Evolutionary conservation across 1,284 basidiomycete genomes (phyloP).

Genomic region (Cryptococcus sp.): DNA sequence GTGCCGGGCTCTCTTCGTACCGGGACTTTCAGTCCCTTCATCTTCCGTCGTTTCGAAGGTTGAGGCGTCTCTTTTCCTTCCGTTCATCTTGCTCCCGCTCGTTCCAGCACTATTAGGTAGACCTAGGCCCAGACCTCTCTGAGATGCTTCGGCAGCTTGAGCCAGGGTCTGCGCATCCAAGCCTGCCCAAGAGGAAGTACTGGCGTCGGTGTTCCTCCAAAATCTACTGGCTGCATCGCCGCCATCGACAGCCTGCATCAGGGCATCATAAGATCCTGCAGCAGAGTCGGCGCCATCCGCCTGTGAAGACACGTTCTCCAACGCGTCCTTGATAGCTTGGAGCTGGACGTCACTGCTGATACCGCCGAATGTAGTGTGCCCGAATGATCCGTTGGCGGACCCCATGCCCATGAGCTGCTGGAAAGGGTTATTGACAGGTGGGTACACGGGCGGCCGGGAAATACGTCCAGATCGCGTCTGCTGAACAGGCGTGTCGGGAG

Average conservation of each 20-base stretch:
- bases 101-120: slow-evolving; percentile 2
- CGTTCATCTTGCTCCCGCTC: slow-evolving; percentile 4
- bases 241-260: slow-evolving; percentile 14
- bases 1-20: slow-evolving; percentile 3
- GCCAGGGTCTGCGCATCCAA: slow-evolving; percentile 17
- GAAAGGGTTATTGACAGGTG: slow-evolving; percentile 8
- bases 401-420: slow-evolving; percentile 6
- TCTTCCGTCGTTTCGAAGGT: background rate
- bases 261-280: slow-evolving; percentile 10
- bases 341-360: slow-evolving; percentile 11
- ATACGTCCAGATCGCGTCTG: slow-evolving; percentile 26
- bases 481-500: slow-evolving; percentile 19
- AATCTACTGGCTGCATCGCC: slow-evolving; percentile 5
- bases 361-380: background rate
- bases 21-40: background rate
- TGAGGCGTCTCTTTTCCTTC: background rate
- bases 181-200: slow-evolving; percentile 8
- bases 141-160: slow-evolving; percentile 16
- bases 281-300: background rate
- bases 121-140: slow-evolving; percentile 10
- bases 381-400: background rate
- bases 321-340: slow-evolving; percentile 22
- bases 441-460: slow-evolving; percentile 22
- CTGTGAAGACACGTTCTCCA: slow-evolving; percentile 15
- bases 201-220: slow-evolving; percentile 11